These are phyloP conservation scores for Anthracocystis walkeri DNA, from an alignment of 1,284 basidiomycete genomes.

Conservation along the genomic window DNA sequence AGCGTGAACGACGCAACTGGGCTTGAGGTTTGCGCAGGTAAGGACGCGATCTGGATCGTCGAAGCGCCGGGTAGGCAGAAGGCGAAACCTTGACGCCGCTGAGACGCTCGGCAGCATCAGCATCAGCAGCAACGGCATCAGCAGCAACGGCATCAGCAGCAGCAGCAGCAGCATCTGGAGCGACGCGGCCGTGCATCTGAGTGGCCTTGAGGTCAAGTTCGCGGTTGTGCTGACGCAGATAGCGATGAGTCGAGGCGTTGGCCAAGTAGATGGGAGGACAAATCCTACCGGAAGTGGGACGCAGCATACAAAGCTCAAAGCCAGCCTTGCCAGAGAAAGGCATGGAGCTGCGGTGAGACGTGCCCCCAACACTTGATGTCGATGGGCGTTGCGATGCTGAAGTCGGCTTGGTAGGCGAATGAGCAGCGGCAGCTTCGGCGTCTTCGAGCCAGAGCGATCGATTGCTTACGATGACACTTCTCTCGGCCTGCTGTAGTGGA, in stretches of 20 bases:
- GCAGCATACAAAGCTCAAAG: slow-evolving; percentile 56
- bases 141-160: no score
- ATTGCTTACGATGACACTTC: slow-evolving; percentile 56
- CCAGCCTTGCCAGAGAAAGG: slow-evolving; percentile 52
- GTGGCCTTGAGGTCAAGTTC: slow-evolving; percentile 3
- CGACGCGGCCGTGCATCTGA: background rate
- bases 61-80: slow-evolving; percentile 28
- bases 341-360: slow-evolving; percentile 17
- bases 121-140: no score
- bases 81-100: background rate
- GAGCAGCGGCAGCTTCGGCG: slow-evolving; percentile 1
- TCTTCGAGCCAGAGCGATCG: slow-evolving; percentile 40
- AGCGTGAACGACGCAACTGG: slow-evolving; percentile 43
- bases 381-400: no score
- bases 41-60: slow-evolving; percentile 46
- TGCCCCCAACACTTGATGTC: background rate
- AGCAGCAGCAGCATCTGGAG: background rate
- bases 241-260: slow-evolving; percentile 52
- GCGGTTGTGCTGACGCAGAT: slow-evolving; percentile 25
- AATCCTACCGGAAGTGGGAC: slow-evolving; percentile 33
- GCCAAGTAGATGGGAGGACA: slow-evolving; percentile 45
- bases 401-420: slow-evolving; percentile 1
- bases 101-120: background rate
- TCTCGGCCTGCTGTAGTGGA: slow-evolving; percentile 25
- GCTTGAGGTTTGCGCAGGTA: slow-evolving; percentile 30